These are phyloP conservation scores for Aspergillus brasiliensis DNA, from an alignment of 2,329 filamentous ascomycete genomes.

Conservation along the genomic window DNA sequence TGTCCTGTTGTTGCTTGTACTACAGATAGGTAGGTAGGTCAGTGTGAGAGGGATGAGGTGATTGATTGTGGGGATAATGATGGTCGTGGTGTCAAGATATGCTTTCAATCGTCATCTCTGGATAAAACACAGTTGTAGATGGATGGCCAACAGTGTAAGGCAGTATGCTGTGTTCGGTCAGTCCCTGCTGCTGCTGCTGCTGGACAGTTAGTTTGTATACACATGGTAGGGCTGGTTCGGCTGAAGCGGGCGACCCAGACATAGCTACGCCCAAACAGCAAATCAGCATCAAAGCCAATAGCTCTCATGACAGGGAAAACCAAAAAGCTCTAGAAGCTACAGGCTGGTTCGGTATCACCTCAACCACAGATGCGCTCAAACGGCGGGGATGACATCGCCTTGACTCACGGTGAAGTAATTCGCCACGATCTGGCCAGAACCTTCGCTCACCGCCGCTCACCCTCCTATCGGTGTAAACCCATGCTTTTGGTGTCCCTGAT, in stretches of 20 bases:
- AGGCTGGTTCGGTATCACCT: not conserved
- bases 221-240: not conserved
- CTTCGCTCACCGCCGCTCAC: not conserved
- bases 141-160: too few species aligned
- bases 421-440: conserved; percentile 3
- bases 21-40: too few species aligned
- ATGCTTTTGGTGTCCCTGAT: not conserved
- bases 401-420: conserved; percentile 6
- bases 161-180: too few species aligned
- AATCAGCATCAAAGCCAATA: not conserved
- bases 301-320: not conserved
- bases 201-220: not conserved
- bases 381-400: not conserved
- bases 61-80: too few species aligned
- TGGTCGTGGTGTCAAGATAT: too few species aligned
- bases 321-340: not conserved
- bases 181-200: not conserved
- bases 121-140: too few species aligned
- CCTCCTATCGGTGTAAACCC: not conserved
- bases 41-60: too few species aligned
- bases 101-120: too few species aligned
- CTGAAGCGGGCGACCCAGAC: not conserved
- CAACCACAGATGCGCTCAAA: not conserved
- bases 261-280: not conserved
- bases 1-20: too few species aligned